Percentiles rank a stretch among this genome's conserved stretches.
phyloP scores from a whole-genome alignment of 768 basidiomycete genomes.

The Guyanaporus albipodus region DNA sequence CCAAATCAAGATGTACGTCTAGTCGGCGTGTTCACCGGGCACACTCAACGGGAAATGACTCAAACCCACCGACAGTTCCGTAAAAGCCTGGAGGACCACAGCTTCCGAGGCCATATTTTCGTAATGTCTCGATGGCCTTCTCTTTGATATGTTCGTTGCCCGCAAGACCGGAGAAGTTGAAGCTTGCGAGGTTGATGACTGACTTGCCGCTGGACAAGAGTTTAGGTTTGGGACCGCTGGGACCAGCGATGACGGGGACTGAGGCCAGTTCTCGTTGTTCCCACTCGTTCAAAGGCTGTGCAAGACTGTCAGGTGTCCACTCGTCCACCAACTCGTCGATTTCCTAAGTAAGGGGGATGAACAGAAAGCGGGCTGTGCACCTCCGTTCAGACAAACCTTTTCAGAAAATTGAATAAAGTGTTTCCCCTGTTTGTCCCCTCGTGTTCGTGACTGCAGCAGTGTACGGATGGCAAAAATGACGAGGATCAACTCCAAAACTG shows the following conservation, averaged over 20 bases:
- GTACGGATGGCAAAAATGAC: slow-evolving; percentile 87
- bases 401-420: slow-evolving; percentile 90
- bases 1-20: slow-evolving; percentile 92
- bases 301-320: slow-evolving; percentile 86
- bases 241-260: slow-evolving; percentile 75
- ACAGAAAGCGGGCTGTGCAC: not conserved
- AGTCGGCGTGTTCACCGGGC: slow-evolving; percentile 6
- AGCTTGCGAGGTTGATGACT: slow-evolving; percentile 80
- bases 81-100: slow-evolving; percentile 98
- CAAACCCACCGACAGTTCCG: slow-evolving; percentile 78
- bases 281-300: slow-evolving; percentile 50
- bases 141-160: slow-evolving; percentile 87
- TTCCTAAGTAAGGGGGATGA: slow-evolving; percentile 59
- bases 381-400: slow-evolving; percentile 55
- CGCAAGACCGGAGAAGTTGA: slow-evolving; percentile 88
- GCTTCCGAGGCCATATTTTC: slow-evolving; percentile 88
- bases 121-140: slow-evolving; percentile 75
- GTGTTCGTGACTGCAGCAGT: slow-evolving; percentile 83
- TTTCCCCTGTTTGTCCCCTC: slow-evolving; percentile 78
- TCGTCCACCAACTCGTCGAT: slow-evolving; percentile 95
- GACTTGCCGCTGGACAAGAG: slow-evolving; percentile 68
- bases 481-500: slow-evolving; percentile 84
- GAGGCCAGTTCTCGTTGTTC: slow-evolving; percentile 69
- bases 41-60: not conserved
- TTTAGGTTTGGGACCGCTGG: slow-evolving; percentile 80